These are phyloP conservation scores for Hamiltosporidium tvaerminnensis DNA, from an alignment of 371 early-diverging fungal genomes.

Conservation along the genomic window DNA sequence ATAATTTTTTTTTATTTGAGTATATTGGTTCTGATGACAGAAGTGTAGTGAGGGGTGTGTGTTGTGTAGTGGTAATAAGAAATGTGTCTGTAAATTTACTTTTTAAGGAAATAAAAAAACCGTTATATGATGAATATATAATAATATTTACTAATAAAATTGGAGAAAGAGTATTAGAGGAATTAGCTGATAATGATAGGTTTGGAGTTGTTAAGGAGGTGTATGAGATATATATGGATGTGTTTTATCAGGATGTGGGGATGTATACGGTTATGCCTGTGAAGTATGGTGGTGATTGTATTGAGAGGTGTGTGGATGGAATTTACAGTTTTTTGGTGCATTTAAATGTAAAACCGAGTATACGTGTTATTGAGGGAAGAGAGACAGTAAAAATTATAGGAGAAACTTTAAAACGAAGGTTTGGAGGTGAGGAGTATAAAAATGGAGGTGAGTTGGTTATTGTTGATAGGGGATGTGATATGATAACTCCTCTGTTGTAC, in stretches of 20 bases:
- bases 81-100: constrained; percentile 30
- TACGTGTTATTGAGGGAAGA: constrained; percentile 15
- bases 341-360: constrained; percentile 29
- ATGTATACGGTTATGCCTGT: constrained; percentile 13
- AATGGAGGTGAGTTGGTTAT: constrained; percentile 29
- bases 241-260: constrained; percentile 22
- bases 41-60: constrained; percentile 26
- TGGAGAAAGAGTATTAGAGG: constrained; percentile 28
- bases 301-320: constrained; percentile 16
- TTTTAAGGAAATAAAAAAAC: constrained; percentile 37
- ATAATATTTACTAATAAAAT: constrained; percentile 45
- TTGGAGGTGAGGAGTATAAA: neutral
- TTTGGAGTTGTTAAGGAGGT: constrained; percentile 43
- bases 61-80: constrained; percentile 40
- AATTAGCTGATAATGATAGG: constrained; percentile 43
- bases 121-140: constrained; percentile 44
- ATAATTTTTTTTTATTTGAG: constrained; percentile 52
- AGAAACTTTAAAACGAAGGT: constrained; percentile 8
- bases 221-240: constrained; percentile 48
- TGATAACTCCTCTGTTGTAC: constrained; percentile 49
- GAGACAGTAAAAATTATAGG: constrained; percentile 1
- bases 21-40: constrained; percentile 32
- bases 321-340: constrained; percentile 31
- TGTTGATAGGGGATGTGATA: constrained; percentile 45
- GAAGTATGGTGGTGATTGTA: neutral